Base-by-base conservation (phyloP, 108 stramenopile genomes). In the Discostella pseudostelligera region DNA sequence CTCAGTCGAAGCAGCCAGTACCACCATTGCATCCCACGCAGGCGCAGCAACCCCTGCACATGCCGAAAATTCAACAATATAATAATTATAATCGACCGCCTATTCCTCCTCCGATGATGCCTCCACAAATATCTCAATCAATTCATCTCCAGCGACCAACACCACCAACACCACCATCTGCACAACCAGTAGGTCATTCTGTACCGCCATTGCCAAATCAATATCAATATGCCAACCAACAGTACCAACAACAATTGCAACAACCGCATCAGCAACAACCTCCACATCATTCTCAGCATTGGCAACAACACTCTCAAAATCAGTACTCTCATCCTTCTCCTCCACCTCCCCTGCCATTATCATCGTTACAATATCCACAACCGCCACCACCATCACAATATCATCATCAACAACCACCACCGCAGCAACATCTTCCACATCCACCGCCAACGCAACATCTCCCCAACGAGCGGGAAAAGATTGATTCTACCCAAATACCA, bases 401-500 rank as follows among this genome's bases (percentile, higher is more conserved):
- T 1, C 39, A 19, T n/a, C 21, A 29, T 26, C 42, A 19, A 19
- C 56, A 55, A 56, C 66, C 21, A 17, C 53, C 56, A 22, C 67
- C 58, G 12, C 48, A 61, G 56, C 62, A 32, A 29, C 57, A 36
- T 37, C 28, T 28, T 16, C 17, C 28, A n/a, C 60, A 36, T 11
- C 48, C 56, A 51, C 55, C 36, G 14, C 8, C 28, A 44, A 13
- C 36, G 19, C 39, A 53, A 40, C 19, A 50, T 40, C 63, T 13
- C 7, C 21, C 49, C 45, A 55, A 75, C 61, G 50, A 59, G 11
- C 65, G 55, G 48, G 56, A 63, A 11, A 78, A 72, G 54, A 84
- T 84, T 22, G 83, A 84, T 28, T 80, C 83, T 13, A 50, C 71
- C 14, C 80, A 84, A 79, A 75, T 84, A 43, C 83, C 83, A 16